Conservation (phyloP, 1,284 basidiomycete species). For the Sutorius eximius region DNA sequence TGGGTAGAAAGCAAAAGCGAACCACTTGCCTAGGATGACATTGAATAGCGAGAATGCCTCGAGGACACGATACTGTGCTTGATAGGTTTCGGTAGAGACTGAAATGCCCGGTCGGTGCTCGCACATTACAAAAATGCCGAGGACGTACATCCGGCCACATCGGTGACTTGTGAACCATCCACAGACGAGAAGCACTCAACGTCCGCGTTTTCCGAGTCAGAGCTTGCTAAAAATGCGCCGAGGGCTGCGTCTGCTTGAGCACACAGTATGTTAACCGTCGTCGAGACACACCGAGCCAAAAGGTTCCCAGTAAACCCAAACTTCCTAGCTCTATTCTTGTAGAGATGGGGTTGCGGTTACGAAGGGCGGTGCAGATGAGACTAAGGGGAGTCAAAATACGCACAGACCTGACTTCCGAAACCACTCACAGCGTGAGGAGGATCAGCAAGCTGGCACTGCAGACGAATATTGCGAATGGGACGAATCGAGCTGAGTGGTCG, state of each 20-base stretch:
- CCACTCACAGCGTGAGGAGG: constrained; percentile 60
- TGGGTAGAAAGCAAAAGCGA: constrained; percentile 5
- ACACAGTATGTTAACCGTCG: constrained; percentile 7
- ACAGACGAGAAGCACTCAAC: constrained; percentile 74
- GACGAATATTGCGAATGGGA: constrained; percentile 80
- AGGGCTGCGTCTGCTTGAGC: constrained; percentile 50
- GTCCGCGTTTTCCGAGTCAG: constrained; percentile 71
- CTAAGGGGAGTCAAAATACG: constrained; percentile 37
- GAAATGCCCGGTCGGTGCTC: background rate
- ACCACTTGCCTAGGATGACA: constrained; percentile 58
- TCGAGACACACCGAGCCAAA: constrained; percentile 67
- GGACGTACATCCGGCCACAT: constrained; percentile 59
- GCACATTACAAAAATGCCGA: background rate
- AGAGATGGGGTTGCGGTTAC: constrained; percentile 70
- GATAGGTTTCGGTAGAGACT: constrained; percentile 72
- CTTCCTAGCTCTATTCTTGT: constrained; percentile 74
- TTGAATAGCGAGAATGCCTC: constrained; percentile 78
- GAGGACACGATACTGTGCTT: constrained; percentile 78
- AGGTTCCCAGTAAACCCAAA: constrained; percentile 66
- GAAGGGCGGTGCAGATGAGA: constrained; percentile 60
- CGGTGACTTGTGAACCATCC: constrained; percentile 51
- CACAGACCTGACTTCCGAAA: background rate
- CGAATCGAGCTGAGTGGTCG: constrained; percentile 63
- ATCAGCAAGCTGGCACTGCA: constrained; percentile 66
- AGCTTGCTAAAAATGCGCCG: constrained; percentile 67